These are phyloP conservation scores for Benincasa hispida DNA, from an alignment of 306 rosid species.

Conservation along the genomic window DNA sequence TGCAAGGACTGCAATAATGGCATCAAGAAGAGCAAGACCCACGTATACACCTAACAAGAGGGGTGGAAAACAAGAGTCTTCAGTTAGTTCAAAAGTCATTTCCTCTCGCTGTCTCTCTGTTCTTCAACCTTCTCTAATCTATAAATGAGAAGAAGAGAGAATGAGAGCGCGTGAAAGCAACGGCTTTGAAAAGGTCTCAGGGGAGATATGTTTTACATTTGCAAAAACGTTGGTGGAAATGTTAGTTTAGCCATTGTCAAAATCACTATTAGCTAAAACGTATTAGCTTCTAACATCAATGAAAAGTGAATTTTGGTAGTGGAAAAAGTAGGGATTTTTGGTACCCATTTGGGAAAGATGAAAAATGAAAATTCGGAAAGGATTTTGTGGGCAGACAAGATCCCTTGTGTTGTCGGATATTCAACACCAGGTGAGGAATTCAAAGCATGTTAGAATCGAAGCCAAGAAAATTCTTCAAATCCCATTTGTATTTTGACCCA, in stretches of 20 bases:
- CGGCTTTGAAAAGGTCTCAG: constrained; percentile 19
- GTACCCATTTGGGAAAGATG: neutral
- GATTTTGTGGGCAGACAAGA: neutral
- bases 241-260: too few species aligned
- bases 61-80: constrained; percentile 47
- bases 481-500: neutral
- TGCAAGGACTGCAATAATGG: constrained; percentile 46
- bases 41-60: constrained; percentile 39
- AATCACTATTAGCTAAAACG: too few species aligned
- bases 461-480: neutral
- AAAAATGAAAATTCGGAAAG: neutral
- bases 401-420: neutral
- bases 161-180: constrained; percentile 6
- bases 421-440: neutral
- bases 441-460: neutral
- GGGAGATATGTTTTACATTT: constrained; percentile 16
- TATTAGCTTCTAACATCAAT: neutral
- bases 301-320: neutral
- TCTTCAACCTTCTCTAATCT: neutral
- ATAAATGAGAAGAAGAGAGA: neutral
- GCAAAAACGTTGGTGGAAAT: neutral
- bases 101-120: constrained; percentile 2
- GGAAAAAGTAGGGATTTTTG: neutral
- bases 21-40: constrained; percentile 58
- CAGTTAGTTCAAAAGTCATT: constrained; percentile 42